phyloP scores from a whole-genome alignment of 306 rosid species.

The Sindora glabra region DNA sequence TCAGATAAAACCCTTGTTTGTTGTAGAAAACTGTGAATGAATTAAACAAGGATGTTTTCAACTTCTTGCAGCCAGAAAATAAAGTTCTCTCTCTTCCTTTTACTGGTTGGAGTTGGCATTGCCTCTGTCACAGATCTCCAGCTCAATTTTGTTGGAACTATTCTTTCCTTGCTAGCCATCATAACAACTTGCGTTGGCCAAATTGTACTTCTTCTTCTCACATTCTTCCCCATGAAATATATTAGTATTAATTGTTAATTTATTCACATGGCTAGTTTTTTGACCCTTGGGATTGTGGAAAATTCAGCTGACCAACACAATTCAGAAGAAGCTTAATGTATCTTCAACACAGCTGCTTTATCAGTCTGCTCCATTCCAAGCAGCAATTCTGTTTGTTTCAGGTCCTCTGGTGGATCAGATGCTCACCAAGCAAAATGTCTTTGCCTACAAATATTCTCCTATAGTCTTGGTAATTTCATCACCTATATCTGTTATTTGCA shows the following conservation, averaged over 20 bases:
- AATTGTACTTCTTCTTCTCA: slow-evolving; percentile 65
- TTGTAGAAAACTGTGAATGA: no score
- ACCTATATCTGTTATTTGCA: no score
- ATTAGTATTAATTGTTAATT: not conserved
- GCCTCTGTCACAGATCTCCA: slow-evolving; percentile 97
- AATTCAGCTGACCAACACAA: slow-evolving; percentile 89
- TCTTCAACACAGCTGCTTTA: slow-evolving; percentile 91
- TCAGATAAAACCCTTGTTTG: not conserved
- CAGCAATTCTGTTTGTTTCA: slow-evolving; percentile 87
- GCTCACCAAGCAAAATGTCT: slow-evolving; percentile 78
- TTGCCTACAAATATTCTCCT: slow-evolving; percentile 72
- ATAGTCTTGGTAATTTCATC: slow-evolving; percentile 55
- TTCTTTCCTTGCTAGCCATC: slow-evolving; percentile 86
- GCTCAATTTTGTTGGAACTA: slow-evolving; percentile 75
- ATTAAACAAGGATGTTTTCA: no score
- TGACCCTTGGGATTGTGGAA: slow-evolving; percentile 40
- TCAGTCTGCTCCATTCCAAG: slow-evolving; percentile 95
- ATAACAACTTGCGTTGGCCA: slow-evolving; percentile 89
- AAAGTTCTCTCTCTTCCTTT: slow-evolving; percentile 61
- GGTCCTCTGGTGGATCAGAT: slow-evolving; percentile 85
- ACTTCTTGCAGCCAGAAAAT: slow-evolving; percentile 63
- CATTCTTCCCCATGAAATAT: not conserved
- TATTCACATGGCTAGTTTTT: not conserved
- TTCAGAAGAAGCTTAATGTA: slow-evolving; percentile 89
- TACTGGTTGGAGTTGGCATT: slow-evolving; percentile 90